Evolutionary conservation across 2,329 filamentous ascomycete genomes (phyloP), one percentile per base, ranked within the genome.

Genomic region (Triangularia verruculosa): DNA sequence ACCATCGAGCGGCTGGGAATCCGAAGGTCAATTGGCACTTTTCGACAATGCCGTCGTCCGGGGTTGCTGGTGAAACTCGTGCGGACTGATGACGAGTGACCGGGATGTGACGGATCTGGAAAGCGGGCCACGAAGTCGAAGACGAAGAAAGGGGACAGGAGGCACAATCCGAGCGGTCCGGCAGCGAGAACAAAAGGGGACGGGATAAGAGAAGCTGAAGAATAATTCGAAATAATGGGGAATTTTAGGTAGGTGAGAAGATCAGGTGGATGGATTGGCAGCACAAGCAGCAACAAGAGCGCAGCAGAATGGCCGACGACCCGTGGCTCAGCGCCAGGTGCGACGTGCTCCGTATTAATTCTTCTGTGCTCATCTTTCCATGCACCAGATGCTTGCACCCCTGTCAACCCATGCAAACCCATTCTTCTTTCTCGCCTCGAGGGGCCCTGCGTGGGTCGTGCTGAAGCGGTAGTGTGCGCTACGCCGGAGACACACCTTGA

Each of bases 281-380:
- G 55, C 55, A 57, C 3, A 20, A 20, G 55, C 55, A 57, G 55
- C 34, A 57, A 43, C 28, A 28, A 52, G 32, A 61, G 43, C n/a
- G n/a, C 43, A 34, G 43, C 32, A 61, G 59, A 61, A 55, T 30
- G 59, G 57, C 57, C 39, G 57, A 27, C 34, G 57, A 53, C 34
- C 57, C 57, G 47, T 61, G 59, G 59, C 51, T 55, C 59, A 60
- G 58, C 51, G 59, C 59, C 52, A 59, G 59, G 59, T 61, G 59
- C 59, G 59, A 59, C 57, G 27, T 54, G 20, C 59, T 25, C 59
- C 53, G 59, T 57, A 61, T 61, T 61, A 61, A 61, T 61, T 61
- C 54, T 56, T 55, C 55, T 27, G 59, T 61, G 39, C 39, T 47
- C 39, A 47, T 47, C 39, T 47, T 47, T 22, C 39, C 39, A 47